phyloP scores from a whole-genome alignment of 2,329 filamentous ascomycete species.

The Hypomyces rosellus region DNA sequence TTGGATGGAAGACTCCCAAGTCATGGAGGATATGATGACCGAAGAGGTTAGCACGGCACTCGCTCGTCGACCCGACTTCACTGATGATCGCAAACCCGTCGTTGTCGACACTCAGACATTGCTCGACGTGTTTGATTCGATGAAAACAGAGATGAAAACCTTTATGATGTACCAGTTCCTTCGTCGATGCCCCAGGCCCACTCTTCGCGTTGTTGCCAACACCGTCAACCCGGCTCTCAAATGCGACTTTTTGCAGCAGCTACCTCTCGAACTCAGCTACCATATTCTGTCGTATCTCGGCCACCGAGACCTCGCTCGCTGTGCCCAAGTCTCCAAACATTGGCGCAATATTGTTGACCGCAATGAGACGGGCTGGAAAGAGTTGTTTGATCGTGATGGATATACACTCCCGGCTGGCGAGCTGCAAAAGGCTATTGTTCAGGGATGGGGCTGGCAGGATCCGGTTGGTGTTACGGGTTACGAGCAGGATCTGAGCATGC shows the following conservation, averaged over 20 bases:
- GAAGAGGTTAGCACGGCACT: not conserved
- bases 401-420: slow-evolving; percentile 75
- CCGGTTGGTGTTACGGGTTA: slow-evolving; percentile 67
- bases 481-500: slow-evolving; percentile 71
- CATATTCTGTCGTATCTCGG: slow-evolving; percentile 86
- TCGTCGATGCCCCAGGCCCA: slow-evolving; percentile 78
- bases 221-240: slow-evolving; percentile 91
- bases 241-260: slow-evolving; percentile 79
- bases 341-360: slow-evolving; percentile 89
- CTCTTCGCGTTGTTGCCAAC: slow-evolving; percentile 80
- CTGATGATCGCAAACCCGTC: slow-evolving; percentile 14
- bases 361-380: slow-evolving; percentile 94
- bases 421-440: slow-evolving; percentile 73
- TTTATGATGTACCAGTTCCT: slow-evolving; percentile 97
- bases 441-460: slow-evolving; percentile 98
- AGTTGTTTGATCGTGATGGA: slow-evolving; percentile 78
- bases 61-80: not conserved
- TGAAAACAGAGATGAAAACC: slow-evolving; percentile 86
- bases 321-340: slow-evolving; percentile 87
- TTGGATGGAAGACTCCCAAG: slow-evolving; percentile 38
- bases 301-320: slow-evolving; percentile 76
- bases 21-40: slow-evolving; percentile 19
- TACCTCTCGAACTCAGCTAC: slow-evolving; percentile 81
- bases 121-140: slow-evolving; percentile 82
- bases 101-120: slow-evolving; percentile 79